Percentiles rank a stretch among this genome's conserved stretches.
These are phyloP conservation scores for thale cress (Arabidopsis thaliana) DNA, from an alignment of 345 rosid species.

Conservation along the genomic window DNA sequence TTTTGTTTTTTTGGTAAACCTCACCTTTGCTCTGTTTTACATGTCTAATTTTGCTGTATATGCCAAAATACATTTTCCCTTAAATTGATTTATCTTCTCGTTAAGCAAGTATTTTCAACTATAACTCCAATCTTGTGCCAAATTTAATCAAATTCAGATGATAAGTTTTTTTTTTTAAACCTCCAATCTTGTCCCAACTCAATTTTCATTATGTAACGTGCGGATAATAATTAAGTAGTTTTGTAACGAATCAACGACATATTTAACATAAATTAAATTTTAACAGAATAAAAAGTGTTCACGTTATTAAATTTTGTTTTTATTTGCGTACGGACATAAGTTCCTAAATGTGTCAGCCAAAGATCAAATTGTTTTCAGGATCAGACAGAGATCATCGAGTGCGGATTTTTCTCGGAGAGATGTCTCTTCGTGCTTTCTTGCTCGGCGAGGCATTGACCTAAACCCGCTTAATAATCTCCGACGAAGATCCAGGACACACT, in stretches of 20 bases:
- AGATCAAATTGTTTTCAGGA: slow-evolving; percentile 22
- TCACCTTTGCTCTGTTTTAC: slow-evolving; percentile 24
- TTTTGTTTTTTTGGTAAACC: neutral
- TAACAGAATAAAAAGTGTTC: neutral
- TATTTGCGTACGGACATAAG: slow-evolving; percentile 17
- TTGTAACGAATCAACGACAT: neutral
- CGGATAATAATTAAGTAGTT: neutral
- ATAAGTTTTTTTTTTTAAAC: too few relatives aligned
- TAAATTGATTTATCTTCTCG: neutral
- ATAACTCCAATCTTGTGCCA: slow-evolving; percentile 14
- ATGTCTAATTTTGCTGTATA: neutral
- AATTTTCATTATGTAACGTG: slow-evolving; percentile 15
- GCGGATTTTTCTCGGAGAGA: slow-evolving; percentile 37
- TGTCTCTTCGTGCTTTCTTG: slow-evolving; percentile 40
- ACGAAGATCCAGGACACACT: slow-evolving; percentile 1
- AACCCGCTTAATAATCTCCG: slow-evolving; percentile 1
- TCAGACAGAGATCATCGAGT: slow-evolving; percentile 29
- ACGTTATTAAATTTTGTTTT: neutral
- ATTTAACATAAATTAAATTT: neutral
- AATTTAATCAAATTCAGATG: too few relatives aligned
- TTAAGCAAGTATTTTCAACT: neutral
- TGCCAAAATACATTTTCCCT: neutral
- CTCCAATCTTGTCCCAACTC: slow-evolving; percentile 15
- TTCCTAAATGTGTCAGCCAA: slow-evolving; percentile 20
- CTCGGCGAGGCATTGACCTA: slow-evolving; percentile 41